These are phyloP conservation scores for Aspergillus jensenii DNA, from an alignment of 2,329 filamentous ascomycete genomes.

Conservation along the genomic window DNA sequence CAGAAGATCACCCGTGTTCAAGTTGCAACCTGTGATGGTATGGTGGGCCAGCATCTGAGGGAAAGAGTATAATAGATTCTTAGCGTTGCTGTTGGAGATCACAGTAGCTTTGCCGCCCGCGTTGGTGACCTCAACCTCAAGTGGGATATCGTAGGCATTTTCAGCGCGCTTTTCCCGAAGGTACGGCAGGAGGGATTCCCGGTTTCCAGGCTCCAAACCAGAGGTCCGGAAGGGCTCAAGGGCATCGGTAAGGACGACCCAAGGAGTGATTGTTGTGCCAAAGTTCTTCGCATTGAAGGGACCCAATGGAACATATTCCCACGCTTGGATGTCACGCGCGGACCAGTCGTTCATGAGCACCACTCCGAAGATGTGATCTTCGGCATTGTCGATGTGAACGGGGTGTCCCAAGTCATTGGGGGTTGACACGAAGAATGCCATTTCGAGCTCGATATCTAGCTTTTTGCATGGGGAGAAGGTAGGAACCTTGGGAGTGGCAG, in stretches of 20 bases:
- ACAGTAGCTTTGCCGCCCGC: conserved; percentile 54
- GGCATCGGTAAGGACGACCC: conserved; percentile 76
- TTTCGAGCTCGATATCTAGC: conserved; percentile 77
- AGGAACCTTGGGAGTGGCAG: conserved; percentile 62
- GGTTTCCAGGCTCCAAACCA: conserved; percentile 54
- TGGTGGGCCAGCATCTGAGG: conserved; percentile 82
- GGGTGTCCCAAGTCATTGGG: conserved; percentile 65
- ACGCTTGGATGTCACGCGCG: conserved; percentile 76
- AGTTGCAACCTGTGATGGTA: conserved; percentile 70
- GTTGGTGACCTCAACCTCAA: conserved; percentile 60
- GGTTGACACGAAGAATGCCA: conserved; percentile 71
- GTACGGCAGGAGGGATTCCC: conserved; percentile 59
- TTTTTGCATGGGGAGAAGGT: conserved; percentile 63
- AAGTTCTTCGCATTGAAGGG: conserved; percentile 87
- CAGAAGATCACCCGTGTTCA: conserved; percentile 72
- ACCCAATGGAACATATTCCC: conserved; percentile 80
- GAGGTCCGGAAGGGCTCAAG: conserved; percentile 64
- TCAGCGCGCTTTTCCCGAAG: conserved; percentile 59
- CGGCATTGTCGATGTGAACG: conserved; percentile 63
- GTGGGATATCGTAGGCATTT: conserved; percentile 66
- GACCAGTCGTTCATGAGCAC: conserved; percentile 89
- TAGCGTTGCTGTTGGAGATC: conserved; percentile 61
- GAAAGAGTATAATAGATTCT: conserved; percentile 76
- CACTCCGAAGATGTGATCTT: conserved; percentile 72
- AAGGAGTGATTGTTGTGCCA: conserved; percentile 72